Evolutionary conservation across 2,329 filamentous ascomycete genomes (phyloP), one percentile per base, ranked within the genome.

Genomic region (Hymenoscyphus repandus): DNA sequence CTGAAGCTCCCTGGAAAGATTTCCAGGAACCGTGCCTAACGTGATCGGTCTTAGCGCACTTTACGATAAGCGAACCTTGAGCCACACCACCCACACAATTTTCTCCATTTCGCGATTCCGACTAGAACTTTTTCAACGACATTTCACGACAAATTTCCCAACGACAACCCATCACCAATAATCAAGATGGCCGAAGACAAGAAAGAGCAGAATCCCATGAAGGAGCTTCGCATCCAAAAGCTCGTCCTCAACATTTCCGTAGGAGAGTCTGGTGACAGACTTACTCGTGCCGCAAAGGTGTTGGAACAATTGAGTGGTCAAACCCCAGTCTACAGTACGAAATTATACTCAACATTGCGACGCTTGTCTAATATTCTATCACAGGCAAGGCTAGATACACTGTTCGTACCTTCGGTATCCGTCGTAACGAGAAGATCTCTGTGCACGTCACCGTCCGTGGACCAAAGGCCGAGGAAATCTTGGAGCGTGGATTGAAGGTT

Each of bases 401-500:
- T 67, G 93, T 99, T 84, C 92, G 93, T 81, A 97, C 92, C 72
- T 99, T 99, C 78, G 93, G 93, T 86, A 99, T 99, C 85, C 92
- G 93, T 76, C 92, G 93, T 90, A 99, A 99, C 88, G 93, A 99
- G 77, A 97, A 96, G 88, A 99, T 99, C 72, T 80, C 93, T 65
- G 93, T 99, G 66, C 93, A 99, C 82, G 93, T 99, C 72, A 99
- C 93, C 72, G 91, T 99, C 79, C 93, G 93, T 74, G 93, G 93
- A 72, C 91, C 93, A 77, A 96, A 89, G 87, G 93, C 93, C 60
- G 93, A 99, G 85, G 93, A 99, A 80, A 99, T 99, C 71, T 87
- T 99, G 72, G 93, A 99, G 89, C 92, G 93, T 84, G 93, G 93
- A 74, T 88, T 99, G 74, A 99, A 99, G 87, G 93, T 99, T 85